Base-by-base conservation (phyloP, 768 basidiomycete species). In the Amanita thiersii region DNA sequence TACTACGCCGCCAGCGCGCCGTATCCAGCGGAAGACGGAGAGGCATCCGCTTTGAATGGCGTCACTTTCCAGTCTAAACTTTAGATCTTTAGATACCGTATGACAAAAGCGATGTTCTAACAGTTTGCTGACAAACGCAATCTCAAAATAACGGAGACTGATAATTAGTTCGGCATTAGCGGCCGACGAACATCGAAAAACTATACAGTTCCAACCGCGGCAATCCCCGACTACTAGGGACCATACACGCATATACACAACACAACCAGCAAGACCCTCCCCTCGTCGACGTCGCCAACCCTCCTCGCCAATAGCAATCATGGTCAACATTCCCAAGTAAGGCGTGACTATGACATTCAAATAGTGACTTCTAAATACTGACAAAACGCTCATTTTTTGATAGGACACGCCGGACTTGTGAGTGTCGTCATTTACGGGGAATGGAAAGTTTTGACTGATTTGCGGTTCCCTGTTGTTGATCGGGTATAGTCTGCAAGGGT, bases 271-370 rank as follows among this genome's bases (percentile, higher is more conserved):
- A 49, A 51, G 52, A 49, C 45, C 45, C 50, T 65, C 52, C 62
- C 65, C 55, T 64, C 64, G 62, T 59, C 66, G 60, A 56, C 63
- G 58, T 51, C 66, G 60, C 56, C 65, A 63, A 47, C 65, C 39
- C 36, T 52, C 63, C 19, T 8, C 17, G 17, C 26, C 6, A 12
- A 17, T 25, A 11, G 14, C 33, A 21, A 75, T 70, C 60, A 93
- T 93, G 89, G 89, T 93, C 70, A 92, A 92, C 77, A 81, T 93
- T 54, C 90, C 89, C 62, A 93, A 93, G 89, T 89, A 54, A 54
- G 86, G n/a, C n/a, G n/a, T n/a, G n/a, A n/a, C n/a, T n/a, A n/a
- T 75, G 18, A 31, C 12, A 23, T 4, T 14, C 9, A 17, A n/a
- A 30, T 10, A 34, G 33, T 1, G 34, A 25, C 32, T 33, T 21